These are phyloP conservation scores for Bipolaris bicolor DNA, from an alignment of 2,329 filamentous ascomycete species.

Conservation along the genomic window DNA sequence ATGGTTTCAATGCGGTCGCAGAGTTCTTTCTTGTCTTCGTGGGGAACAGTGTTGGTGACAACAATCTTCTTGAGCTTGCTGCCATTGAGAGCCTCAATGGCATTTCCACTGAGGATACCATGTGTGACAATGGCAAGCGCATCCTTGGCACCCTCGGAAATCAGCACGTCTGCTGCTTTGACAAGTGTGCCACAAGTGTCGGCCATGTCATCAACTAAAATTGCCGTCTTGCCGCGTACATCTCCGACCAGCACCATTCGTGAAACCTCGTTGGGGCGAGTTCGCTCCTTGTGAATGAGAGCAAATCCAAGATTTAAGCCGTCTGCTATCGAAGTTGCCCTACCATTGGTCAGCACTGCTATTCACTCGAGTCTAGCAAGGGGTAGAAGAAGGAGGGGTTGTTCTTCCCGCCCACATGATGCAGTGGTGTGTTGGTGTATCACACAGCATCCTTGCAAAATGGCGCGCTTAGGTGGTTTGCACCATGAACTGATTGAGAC, in stretches of 20 bases:
- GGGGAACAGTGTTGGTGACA: constrained; percentile 87
- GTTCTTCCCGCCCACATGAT: constrained; percentile 4
- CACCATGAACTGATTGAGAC: background rate
- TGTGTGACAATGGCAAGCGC: constrained; percentile 96
- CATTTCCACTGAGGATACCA: constrained; percentile 86
- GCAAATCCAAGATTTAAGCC: constrained; percentile 89
- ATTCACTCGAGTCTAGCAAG: background rate
- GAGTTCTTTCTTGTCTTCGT: constrained; percentile 77
- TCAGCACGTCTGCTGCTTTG: constrained; percentile 89
- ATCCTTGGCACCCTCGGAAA: constrained; percentile 77
- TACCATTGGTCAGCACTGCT: constrained; percentile 38
- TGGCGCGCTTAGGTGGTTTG: background rate
- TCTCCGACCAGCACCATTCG: constrained; percentile 97
- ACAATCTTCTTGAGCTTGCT: constrained; percentile 79
- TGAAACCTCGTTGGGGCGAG: constrained; percentile 87
- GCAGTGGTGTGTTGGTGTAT: background rate
- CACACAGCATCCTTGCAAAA: background rate
- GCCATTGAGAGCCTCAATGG: constrained; percentile 83
- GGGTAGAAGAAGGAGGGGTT: background rate
- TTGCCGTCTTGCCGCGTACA: constrained; percentile 87
- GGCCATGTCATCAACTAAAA: constrained; percentile 97
- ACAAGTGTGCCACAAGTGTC: constrained; percentile 89
- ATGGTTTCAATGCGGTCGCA: constrained; percentile 87
- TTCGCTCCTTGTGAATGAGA: constrained; percentile 95
- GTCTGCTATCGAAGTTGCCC: constrained; percentile 91